Evolutionary conservation across 2,329 filamentous ascomycete species (phyloP), one percentile per base, ranked within the genome.

Genomic region (Coniochaeta sp.): DNA sequence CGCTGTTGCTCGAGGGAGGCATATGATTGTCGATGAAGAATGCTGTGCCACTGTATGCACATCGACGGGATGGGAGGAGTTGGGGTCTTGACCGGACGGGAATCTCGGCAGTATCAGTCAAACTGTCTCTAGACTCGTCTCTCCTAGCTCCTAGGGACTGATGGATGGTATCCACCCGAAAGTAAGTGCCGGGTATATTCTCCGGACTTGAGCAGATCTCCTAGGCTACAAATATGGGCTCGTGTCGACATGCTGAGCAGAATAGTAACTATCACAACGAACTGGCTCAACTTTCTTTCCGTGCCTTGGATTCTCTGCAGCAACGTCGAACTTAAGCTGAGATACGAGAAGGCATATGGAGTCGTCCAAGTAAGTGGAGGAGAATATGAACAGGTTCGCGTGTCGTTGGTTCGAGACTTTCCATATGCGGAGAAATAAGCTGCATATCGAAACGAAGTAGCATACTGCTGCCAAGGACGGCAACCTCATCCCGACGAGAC

Each of bases 371-470:
- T 22, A n/a, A n/a, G n/a, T 22, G 17, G 26, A 43, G 16, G 24
- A 11, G 11, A 6, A 31, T 14, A 6, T 31, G 24, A 6, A 52
- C 5, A 24, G 16, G 19, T 26, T 26, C 6, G 43, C 47, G 14
- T 52, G 47, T 52, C 47, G 24, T 31, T 52, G 47, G 22, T 52
- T 52, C 26, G 26, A 52, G 47, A 52, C 47, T 31, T n/a, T n/a
- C 47, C 47, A 52, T 31, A 52, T 52, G 47, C 47, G 47, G 47
- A 52, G 47, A 52, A 52, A 31, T 52, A 52, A 28, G 47, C 47
- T 52, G 47, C 47, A 52, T 28, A 52, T 22, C 5, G 47, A 52
- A 52, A 31, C 22, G 47, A 24, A n/a, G 47, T 52, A 52, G 47
- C 47, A 52, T 14, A 19, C 47, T 6, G 24, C 44, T 28, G 47